Conservation (phyloP, 805 yeast species). For the Brettanomyces bruxellensis region DNA sequence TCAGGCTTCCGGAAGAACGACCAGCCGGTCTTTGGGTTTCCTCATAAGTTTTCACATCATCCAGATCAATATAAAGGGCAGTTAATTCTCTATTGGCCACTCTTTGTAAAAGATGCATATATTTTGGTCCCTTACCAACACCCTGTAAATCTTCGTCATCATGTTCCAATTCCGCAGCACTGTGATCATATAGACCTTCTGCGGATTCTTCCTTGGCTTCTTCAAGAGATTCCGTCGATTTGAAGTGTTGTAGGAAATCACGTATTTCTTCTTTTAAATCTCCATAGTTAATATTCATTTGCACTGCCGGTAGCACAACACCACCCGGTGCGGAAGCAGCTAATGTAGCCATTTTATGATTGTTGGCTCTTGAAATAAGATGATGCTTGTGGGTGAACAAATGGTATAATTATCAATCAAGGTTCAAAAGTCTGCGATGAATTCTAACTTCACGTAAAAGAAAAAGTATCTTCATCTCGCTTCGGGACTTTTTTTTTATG, state of each 20-base stretch:
- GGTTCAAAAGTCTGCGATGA: too few relatives aligned
- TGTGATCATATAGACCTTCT: constrained; percentile 28
- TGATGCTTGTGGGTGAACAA: too few relatives aligned
- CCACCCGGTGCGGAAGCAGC: constrained; percentile 12
- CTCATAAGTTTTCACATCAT: constrained; percentile 72
- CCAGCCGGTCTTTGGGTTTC: constrained; percentile 24
- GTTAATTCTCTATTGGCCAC: constrained; percentile 77
- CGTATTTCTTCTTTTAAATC: constrained; percentile 48
- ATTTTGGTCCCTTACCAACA: constrained; percentile 51
- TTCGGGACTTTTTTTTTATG: too few relatives aligned
- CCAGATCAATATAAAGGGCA: constrained; percentile 66
- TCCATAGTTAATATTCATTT: constrained; percentile 45
- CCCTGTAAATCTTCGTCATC: constrained; percentile 13
- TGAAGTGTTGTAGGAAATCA: constrained; percentile 64
- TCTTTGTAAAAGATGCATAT: constrained; percentile 62
- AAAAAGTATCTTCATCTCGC: too few relatives aligned
- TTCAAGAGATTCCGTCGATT: constrained; percentile 23
- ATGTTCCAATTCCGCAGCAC: constrained; percentile 20
- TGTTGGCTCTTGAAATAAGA: too few relatives aligned
- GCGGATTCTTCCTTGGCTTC: constrained; percentile 12
- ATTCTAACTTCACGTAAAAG: too few relatives aligned
- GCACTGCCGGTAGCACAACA: constrained; percentile 18
- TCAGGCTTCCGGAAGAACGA: constrained; percentile 23
- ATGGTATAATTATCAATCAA: too few relatives aligned
- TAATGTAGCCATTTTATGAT: constrained; percentile 14